These are phyloP conservation scores for Trichoderma gracile DNA, from an alignment of 2,329 filamentous ascomycete species.

Conservation along the genomic window DNA sequence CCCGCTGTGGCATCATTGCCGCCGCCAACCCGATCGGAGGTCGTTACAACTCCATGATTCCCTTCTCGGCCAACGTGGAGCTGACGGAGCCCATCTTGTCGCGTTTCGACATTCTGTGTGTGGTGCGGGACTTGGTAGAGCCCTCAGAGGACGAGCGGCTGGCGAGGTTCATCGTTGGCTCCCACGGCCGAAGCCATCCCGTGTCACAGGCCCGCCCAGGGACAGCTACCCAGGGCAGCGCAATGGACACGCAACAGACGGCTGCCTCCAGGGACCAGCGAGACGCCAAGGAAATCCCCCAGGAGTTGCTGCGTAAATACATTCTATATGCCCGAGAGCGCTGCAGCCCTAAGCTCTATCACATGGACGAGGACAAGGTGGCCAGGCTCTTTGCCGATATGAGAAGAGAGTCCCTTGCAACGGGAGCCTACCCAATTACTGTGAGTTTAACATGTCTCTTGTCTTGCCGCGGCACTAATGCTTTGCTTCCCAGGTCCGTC, in stretches of 20 bases:
- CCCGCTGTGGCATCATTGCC: conserved; percentile 92
- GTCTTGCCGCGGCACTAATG: no score
- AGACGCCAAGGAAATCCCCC: conserved; percentile 73
- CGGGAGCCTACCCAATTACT: conserved; percentile 95
- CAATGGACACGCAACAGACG: conserved; percentile 39
- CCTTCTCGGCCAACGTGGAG: conserved; percentile 95
- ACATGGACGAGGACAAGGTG: conserved; percentile 97
- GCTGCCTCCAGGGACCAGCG: conserved; percentile 29
- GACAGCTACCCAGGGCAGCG: conserved; percentile 47
- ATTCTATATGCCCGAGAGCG: conserved; percentile 92
- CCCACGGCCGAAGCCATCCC: conserved; percentile 87
- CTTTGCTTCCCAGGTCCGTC: conserved; percentile 69
- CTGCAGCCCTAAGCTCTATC: conserved; percentile 88
- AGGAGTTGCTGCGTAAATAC: conserved; percentile 91
- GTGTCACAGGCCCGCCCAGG: conserved; percentile 49
- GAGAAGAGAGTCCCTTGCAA: conserved; percentile 87
- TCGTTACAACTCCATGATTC: conserved; percentile 93
- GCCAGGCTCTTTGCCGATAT: conserved; percentile 94
- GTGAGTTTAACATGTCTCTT: conserved; percentile 56
- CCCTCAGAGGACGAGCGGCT: conserved; percentile 89
- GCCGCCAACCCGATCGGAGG: conserved; percentile 96
- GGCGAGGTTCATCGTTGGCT: conserved; percentile 91
- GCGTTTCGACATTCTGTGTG: conserved; percentile 95
- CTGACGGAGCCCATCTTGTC: conserved; percentile 96
- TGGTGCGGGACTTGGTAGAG: conserved; percentile 93